These are phyloP conservation scores for Pythium dissimile DNA, from an alignment of 352 stramenopile genomes.

Conservation along the genomic window DNA sequence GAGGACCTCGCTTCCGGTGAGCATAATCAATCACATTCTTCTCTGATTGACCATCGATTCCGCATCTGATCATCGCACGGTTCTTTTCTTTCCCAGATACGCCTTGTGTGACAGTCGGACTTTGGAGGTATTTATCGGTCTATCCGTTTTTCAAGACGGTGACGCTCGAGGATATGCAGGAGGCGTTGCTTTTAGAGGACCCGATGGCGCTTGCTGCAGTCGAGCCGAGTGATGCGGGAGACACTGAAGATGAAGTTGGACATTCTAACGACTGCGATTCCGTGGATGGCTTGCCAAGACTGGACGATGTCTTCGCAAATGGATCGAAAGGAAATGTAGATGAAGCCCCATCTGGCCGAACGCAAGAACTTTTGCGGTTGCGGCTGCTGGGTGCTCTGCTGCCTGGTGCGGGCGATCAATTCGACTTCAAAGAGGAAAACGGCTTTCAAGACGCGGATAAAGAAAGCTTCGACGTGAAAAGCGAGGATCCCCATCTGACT, in stretches of 20 bases:
- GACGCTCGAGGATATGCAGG: conserved; percentile 53
- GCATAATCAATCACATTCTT: too few relatives aligned
- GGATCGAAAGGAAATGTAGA: not conserved
- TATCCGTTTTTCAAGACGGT: conserved; percentile 67
- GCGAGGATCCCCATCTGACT: not conserved
- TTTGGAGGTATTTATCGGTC: conserved; percentile 65
- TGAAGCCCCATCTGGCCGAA: not conserved
- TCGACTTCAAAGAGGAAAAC: not conserved
- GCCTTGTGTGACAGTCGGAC: conserved; percentile 56
- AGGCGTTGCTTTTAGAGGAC: conserved; percentile 59
- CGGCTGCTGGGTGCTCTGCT: conserved; percentile 17
- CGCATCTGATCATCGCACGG: not conserved
- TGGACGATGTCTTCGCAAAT: not conserved
- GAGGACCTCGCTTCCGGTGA: conserved; percentile 64
- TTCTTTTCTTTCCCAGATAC: conserved; percentile 31
- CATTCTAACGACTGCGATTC: not conserved
- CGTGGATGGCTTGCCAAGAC: not conserved
- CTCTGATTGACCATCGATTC: too few relatives aligned
- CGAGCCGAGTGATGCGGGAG: not conserved
- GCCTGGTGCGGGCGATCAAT: not conserved
- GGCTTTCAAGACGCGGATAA: not conserved
- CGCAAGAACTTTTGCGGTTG: conserved; percentile 8
- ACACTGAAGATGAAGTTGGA: not conserved
- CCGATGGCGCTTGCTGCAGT: not conserved
- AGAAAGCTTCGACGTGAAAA: not conserved